Percentiles rank a stretch among this genome's conserved stretches.
These are phyloP conservation scores for Triglochin maritima DNA, from an alignment of 106 monocot species.

Conservation along the genomic window DNA sequence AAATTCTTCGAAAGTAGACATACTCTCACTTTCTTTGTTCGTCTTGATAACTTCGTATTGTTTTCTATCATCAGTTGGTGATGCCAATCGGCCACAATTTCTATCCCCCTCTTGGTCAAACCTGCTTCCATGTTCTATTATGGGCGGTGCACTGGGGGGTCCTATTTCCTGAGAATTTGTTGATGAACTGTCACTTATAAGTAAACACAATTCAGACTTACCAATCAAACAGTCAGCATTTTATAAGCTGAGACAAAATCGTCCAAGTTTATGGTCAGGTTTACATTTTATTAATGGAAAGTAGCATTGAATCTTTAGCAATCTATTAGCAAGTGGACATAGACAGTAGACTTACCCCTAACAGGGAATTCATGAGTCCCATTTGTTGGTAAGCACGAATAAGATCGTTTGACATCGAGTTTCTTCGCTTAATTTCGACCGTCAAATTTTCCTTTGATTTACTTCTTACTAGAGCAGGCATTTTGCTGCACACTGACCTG, in stretches of 20 bases:
- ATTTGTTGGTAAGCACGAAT: slow-evolving; percentile 8
- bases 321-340: too few relatives aligned
- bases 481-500: slow-evolving; percentile 2
- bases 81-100: neutral
- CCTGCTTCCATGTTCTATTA: slow-evolving; percentile 28
- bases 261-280: too few relatives aligned
- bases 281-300: too few relatives aligned
- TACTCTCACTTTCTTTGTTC: neutral
- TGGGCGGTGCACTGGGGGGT: slow-evolving; percentile 90
- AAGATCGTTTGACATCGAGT: slow-evolving; percentile 4
- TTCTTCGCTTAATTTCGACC: slow-evolving; percentile 22
- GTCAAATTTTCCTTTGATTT: slow-evolving; percentile 56
- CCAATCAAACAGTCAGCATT: too few relatives aligned
- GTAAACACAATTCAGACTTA: too few relatives aligned
- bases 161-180: slow-evolving; percentile 29
- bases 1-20: slow-evolving; percentile 7
- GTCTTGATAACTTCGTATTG: neutral
- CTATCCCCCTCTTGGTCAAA: neutral
- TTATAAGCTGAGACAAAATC: too few relatives aligned
- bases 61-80: neutral
- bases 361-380: slow-evolving; percentile 12
- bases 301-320: too few relatives aligned
- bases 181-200: too few relatives aligned
- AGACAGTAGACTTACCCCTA: slow-evolving; percentile 1
- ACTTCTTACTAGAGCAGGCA: slow-evolving; percentile 35